Conservation (phyloP, 2,329 filamentous ascomycete species). For the Ilyonectria destructans region DNA sequence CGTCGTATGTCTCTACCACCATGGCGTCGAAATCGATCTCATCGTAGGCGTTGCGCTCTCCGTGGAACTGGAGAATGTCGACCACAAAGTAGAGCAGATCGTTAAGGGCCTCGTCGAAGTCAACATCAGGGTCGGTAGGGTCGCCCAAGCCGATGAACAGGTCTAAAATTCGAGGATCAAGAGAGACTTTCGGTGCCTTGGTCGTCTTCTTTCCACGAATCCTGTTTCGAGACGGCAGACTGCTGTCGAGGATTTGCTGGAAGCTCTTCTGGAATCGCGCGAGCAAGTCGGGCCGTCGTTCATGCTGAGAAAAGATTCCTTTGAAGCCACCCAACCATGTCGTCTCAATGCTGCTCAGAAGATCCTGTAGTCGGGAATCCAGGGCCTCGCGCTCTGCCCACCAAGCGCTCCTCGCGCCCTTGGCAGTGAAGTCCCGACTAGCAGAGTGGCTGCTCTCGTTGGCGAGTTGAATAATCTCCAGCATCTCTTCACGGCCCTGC, state of each 20-base stretch:
- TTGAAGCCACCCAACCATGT: constrained; percentile 97
- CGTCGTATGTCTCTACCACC: constrained; percentile 89
- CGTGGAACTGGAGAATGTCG: constrained; percentile 96
- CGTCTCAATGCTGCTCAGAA: constrained; percentile 89
- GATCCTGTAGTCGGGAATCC: constrained; percentile 82
- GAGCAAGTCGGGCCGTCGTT: constrained; percentile 75
- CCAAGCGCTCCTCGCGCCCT: constrained; percentile 86
- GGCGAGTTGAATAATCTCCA: constrained; percentile 85
- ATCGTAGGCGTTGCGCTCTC: constrained; percentile 96
- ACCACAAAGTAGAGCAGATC: constrained; percentile 97
- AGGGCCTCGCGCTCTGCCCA: constrained; percentile 89
- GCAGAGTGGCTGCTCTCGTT: constrained; percentile 86
- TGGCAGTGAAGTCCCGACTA: constrained; percentile 77
- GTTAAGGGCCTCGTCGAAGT: constrained; percentile 90
- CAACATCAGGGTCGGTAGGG: constrained; percentile 75
- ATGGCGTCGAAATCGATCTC: constrained; percentile 97
- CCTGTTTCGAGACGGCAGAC: constrained; percentile 86
- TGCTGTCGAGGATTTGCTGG: constrained; percentile 83
- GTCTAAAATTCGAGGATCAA: constrained; percentile 80
- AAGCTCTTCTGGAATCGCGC: constrained; percentile 85
- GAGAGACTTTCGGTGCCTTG: constrained; percentile 60
- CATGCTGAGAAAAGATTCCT: constrained; percentile 89
- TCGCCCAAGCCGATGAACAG: constrained; percentile 90
- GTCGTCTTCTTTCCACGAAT: constrained; percentile 70
- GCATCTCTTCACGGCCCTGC: constrained; percentile 83